Conservation (phyloP, 2,329 filamentous ascomycete species). For the Apiospora aurea region DNA sequence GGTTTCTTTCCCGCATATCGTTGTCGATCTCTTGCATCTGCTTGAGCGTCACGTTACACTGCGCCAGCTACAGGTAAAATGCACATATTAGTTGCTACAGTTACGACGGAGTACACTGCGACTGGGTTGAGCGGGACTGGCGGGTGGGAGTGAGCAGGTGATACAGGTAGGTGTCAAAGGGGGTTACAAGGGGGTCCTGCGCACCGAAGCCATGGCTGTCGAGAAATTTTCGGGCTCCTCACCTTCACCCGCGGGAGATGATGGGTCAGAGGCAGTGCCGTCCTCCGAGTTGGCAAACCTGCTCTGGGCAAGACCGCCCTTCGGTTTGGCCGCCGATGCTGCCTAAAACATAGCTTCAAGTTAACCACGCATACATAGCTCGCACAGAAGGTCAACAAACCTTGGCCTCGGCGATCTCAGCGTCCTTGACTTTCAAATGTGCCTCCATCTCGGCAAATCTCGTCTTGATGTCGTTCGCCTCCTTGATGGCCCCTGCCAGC, state of each 20-base stretch:
- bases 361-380: conserved; percentile 28
- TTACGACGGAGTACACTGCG: conserved; percentile 13
- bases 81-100: conserved; percentile 12
- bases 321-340: conserved; percentile 45
- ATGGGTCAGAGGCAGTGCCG: conserved; percentile 43
- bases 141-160: conserved; percentile 33
- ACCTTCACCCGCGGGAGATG: conserved; percentile 57
- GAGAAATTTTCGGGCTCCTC: conserved; percentile 70
- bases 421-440: conserved; percentile 63
- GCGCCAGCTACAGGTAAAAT: conserved; percentile 48
- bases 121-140: conserved; percentile 10
- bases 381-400: conserved; percentile 44
- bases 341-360: not conserved
- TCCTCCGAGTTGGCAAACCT: conserved; percentile 53
- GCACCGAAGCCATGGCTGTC: conserved; percentile 72
- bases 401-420: conserved; percentile 68
- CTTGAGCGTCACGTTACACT: conserved; percentile 52
- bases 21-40: conserved; percentile 62
- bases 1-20: conserved; percentile 63
- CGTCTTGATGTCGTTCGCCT: conserved; percentile 40
- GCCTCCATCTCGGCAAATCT: conserved; percentile 47
- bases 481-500: conserved; percentile 40
- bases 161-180: conserved; percentile 33
- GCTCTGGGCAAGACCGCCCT: conserved; percentile 61
- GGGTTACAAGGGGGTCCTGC: conserved; percentile 54